phyloP scores from a whole-genome alignment of 1,284 basidiomycete genomes.

The Moesziomyces sp. region DNA sequence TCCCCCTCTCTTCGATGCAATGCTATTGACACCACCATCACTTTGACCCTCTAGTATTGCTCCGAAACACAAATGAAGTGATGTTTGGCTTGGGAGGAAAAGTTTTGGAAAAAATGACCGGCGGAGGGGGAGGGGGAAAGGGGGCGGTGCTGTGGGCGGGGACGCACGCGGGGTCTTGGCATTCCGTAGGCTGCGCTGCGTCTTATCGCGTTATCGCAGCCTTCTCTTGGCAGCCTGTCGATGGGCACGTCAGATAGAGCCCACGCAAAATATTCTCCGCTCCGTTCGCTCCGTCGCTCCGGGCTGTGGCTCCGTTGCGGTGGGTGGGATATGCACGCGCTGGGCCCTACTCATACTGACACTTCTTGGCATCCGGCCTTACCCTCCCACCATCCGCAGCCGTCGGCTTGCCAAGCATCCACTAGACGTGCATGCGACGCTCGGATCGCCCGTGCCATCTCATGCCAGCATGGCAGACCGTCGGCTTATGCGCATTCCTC shows the following conservation, averaged over 20 bases:
- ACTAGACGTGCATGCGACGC: neutral
- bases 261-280: neutral
- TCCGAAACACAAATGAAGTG: too few relatives aligned
- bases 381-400: too few relatives aligned
- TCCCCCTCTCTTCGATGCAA: too few relatives aligned
- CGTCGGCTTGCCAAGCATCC: neutral
- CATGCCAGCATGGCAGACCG: neutral
- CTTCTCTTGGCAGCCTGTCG: neutral
- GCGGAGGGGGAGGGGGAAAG: too few relatives aligned
- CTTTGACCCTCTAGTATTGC: too few relatives aligned
- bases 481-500: slow-evolving; percentile 1
- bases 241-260: neutral
- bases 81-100: too few relatives aligned
- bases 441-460: neutral
- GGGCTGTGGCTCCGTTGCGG: neutral
- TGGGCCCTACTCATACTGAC: neutral
- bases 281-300: neutral
- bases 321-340: neutral
- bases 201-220: neutral
- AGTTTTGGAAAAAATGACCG: too few relatives aligned
- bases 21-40: too few relatives aligned
- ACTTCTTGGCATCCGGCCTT: slow-evolving; percentile 2
- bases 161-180: neutral
- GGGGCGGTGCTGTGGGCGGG: neutral
- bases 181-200: neutral